Percentiles rank a stretch among this genome's conserved stretches.
Conservation (phyloP, 116 monocot species). For the Dioscorea cayenensis region DNA sequence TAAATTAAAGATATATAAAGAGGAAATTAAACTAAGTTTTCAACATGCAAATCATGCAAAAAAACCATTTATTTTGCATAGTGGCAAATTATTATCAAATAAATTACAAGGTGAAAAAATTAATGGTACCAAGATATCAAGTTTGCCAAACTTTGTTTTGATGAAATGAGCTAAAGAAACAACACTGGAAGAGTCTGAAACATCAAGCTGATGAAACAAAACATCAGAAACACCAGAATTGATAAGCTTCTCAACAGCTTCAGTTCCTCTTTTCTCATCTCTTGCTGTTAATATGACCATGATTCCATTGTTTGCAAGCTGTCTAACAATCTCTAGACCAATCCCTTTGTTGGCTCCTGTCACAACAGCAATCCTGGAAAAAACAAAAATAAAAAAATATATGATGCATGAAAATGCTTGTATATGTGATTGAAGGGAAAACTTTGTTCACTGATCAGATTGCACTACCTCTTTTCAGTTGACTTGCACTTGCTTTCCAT, state of each 20-base stretch:
- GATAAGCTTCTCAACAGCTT: conserved; percentile 11
- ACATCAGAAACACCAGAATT: conserved; percentile 10
- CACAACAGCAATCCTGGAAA: conserved; percentile 21
- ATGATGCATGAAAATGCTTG: background rate
- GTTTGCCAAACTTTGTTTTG: conserved; percentile 17
- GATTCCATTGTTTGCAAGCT: conserved; percentile 7
- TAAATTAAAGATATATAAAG: no score
- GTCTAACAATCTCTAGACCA: conserved; percentile 15
- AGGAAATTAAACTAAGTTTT: no score
- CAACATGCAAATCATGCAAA: no score
- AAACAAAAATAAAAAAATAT: background rate
- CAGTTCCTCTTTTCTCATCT: conserved; percentile 9
- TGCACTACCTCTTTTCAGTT: no score
- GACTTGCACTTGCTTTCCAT: no score
- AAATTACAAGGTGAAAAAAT: no score
- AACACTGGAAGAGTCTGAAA: conserved; percentile 4
- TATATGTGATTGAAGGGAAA: background rate
- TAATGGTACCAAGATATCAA: conserved; percentile 29
- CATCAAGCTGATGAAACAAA: conserved; percentile 15
- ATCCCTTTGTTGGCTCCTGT: conserved; percentile 21
- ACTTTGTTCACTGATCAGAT: background rate
- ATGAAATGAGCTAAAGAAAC: conserved; percentile 15
- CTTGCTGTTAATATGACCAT: conserved; percentile 15
- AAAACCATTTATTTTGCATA: no score
- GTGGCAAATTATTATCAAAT: no score